Base-by-base conservation (phyloP, 164 flowering plant genomes). In the Chimonanthus praecox region DNA sequence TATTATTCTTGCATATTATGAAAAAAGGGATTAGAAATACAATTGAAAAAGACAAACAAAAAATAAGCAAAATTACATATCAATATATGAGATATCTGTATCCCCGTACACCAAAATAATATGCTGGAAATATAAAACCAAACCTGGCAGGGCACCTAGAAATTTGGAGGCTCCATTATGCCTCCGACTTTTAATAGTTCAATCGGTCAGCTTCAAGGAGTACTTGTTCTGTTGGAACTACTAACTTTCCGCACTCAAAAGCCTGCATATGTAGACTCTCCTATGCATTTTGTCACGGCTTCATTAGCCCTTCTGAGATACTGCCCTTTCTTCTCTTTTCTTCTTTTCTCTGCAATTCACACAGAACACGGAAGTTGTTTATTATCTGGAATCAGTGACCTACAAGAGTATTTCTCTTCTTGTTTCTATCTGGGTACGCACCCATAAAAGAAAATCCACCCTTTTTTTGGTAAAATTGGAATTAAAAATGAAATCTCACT, bases 241-340 rank as follows among this genome's bases (percentile, higher is more conserved):
- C 11, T 49, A 47, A 69, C 72, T 44, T 64, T 58, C 54, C 7
- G 43, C 4, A 73, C 64, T 47, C 72, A 83, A 72, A 63, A 68
- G 69, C 78, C 64, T 4, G 75, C 75, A 70, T 72, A 70, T 49
- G 78, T 82, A 74, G 73, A 78, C 33, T 85, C 88, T 46, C 84
- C 92, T 75, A 80, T 44, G 73, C 86, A 87, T 70, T 83, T 84
- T 72, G 77, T 75, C 63, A 94, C 51, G 9, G 97, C 88, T 77
- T 92, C 97, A 64, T 81, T 92, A 49, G 97, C 93, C 93, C 73
- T 86, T 89, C 71, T 90, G 94, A 58, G 88, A 70, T 72, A 72
- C 92, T 13, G 84, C 69, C 72, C 98, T 84, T 82, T 94, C 98
- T 78, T 83, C 91, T 78, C 81, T 77, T 74, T 92, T 94, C 85